Percentiles rank a stretch among this genome's conserved stretches.
Evolutionary conservation across 768 basidiomycete genomes (phyloP).

Genomic region (Russula lepida): DNA sequence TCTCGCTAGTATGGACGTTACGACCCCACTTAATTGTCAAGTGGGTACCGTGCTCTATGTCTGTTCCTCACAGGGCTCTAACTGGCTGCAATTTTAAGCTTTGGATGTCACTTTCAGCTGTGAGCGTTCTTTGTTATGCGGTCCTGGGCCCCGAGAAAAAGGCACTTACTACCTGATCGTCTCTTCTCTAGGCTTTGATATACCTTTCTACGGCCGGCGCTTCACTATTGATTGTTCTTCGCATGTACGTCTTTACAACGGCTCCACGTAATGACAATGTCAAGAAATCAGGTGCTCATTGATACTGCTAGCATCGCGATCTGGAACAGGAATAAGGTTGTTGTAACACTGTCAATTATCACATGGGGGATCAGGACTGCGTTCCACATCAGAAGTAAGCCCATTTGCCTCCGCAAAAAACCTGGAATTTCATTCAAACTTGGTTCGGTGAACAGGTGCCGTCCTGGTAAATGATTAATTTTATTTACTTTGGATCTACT

Average conservation of each 20-base stretch:
- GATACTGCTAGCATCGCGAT: neutral
- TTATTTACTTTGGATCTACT: no score
- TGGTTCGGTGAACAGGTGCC: no score
- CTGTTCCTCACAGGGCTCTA: neutral
- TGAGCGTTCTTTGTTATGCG: neutral
- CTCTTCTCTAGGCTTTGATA: neutral
- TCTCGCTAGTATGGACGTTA: neutral
- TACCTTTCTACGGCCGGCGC: neutral
- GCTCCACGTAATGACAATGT: neutral
- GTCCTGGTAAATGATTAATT: no score
- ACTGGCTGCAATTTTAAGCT: neutral
- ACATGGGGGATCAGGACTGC: neutral
- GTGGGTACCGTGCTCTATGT: neutral
- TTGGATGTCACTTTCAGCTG: neutral
- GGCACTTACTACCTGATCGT: neutral
- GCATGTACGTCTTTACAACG: no score
- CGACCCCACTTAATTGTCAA: neutral
- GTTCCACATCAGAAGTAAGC: neutral
- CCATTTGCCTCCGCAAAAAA: neutral
- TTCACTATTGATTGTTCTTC: no score
- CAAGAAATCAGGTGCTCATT: neutral
- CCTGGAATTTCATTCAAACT: neutral
- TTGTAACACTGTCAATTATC: neutral
- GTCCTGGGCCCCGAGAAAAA: neutral
- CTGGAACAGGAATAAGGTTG: neutral